Conservation (phyloP, 345 rosid genomes). For the Euphorbia peplus region DNA sequence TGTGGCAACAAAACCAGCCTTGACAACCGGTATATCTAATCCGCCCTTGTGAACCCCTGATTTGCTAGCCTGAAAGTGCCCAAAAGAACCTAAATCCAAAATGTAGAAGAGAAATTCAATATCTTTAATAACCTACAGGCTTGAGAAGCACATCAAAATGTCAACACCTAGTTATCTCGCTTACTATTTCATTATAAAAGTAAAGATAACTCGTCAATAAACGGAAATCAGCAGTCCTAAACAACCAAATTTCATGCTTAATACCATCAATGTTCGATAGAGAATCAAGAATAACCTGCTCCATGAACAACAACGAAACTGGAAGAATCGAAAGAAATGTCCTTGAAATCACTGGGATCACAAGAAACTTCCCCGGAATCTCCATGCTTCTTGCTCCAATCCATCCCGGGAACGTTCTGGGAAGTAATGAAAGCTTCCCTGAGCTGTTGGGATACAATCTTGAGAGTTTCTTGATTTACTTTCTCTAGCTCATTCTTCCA, state of each 20-base stretch:
- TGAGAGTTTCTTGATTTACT: slow-evolving; percentile 66
- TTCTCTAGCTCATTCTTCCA: slow-evolving; percentile 85
- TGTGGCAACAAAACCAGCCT: slow-evolving; percentile 93
- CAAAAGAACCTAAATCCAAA: slow-evolving; percentile 74
- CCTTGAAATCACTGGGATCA: slow-evolving; percentile 36
- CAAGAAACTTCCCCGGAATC: slow-evolving; percentile 44
- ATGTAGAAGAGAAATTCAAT: background rate
- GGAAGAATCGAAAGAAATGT: slow-evolving; percentile 33
- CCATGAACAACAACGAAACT: slow-evolving; percentile 84
- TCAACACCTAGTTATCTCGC: background rate
- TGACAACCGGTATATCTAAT: slow-evolving; percentile 58
- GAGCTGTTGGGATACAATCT: slow-evolving; percentile 55
- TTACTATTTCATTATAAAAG: no score
- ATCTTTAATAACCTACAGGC: background rate
- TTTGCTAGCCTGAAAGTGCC: slow-evolving; percentile 95
- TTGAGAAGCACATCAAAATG: background rate
- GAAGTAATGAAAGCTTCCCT: slow-evolving; percentile 55
- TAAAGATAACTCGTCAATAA: background rate
- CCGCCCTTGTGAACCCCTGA: slow-evolving; percentile 97
- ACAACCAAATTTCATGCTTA: background rate
- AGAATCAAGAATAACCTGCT: slow-evolving; percentile 54
- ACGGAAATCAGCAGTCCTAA: background rate
- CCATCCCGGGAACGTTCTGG: slow-evolving; percentile 57
- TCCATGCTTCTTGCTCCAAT: slow-evolving; percentile 85
- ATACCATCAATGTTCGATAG: background rate